Evolutionary conservation across 192 early-diverging fungal genomes (phyloP).

Genomic region (Coemansia sp.): DNA sequence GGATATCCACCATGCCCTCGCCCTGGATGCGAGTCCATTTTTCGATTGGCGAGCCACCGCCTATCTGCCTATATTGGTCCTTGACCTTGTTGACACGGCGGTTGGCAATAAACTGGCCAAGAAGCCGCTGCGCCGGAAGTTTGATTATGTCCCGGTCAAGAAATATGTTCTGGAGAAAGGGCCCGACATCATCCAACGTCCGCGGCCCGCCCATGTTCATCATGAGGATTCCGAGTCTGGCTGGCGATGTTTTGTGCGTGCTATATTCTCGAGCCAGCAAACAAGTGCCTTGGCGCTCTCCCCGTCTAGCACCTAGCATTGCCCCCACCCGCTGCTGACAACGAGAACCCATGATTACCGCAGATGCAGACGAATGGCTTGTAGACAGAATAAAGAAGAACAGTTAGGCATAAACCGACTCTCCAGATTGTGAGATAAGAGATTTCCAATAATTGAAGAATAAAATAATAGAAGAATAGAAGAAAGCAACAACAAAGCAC

Average conservation of each 20-base stretch:
- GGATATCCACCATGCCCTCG: constrained; percentile 66
- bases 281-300: not conserved
- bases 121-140: constrained; percentile 74
- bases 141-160: constrained; percentile 91
- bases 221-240: constrained; percentile 76
- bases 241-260: constrained; percentile 11
- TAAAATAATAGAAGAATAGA: no score
- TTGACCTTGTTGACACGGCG: constrained; percentile 82
- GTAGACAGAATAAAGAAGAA: not conserved
- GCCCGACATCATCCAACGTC: constrained; percentile 71
- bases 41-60: constrained; percentile 91
- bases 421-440: no score
- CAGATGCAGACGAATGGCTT: not conserved
- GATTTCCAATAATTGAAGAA: no score
- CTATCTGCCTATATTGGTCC: constrained; percentile 90
- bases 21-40: constrained; percentile 90
- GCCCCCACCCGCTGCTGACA: not conserved
- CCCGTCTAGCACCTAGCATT: not conserved
- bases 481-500: no score
- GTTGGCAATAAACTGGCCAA: constrained; percentile 76
- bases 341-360: not conserved
- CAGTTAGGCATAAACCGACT: no score
- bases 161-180: constrained; percentile 84
- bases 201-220: constrained; percentile 94
- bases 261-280: constrained; percentile 13